These are phyloP conservation scores for Plectosphaerella sp. DNA, from an alignment of 2,329 filamentous ascomycete genomes.

Conservation along the genomic window DNA sequence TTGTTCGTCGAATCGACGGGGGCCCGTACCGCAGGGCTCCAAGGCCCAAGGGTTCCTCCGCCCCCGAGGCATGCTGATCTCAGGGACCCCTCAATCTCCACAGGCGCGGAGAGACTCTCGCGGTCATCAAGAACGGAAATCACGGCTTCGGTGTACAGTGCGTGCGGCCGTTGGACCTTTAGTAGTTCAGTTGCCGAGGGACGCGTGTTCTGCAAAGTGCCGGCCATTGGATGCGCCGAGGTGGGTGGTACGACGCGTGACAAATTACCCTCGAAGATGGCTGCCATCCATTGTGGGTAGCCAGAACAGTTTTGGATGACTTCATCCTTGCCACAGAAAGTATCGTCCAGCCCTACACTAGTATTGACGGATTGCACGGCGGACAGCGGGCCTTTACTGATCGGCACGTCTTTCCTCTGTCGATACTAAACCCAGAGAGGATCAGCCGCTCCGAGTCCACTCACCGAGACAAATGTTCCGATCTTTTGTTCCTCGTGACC, in stretches of 20 bases:
- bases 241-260: neutral
- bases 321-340: neutral
- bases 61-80: neutral
- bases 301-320: neutral
- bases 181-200: neutral
- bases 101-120: no score
- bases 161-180: no score
- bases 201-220: neutral
- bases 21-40: neutral
- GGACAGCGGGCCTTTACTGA: no score
- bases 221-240: neutral
- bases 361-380: no score
- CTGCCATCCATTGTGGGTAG: neutral
- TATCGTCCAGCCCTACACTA: neutral
- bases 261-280: neutral
- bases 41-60: neutral
- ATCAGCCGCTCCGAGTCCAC: no score
- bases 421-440: no score
- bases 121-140: no score
- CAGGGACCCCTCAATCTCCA: no score
- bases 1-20: neutral
- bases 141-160: no score
- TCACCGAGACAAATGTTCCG: no score
- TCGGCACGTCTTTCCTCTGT: no score
- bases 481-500: neutral